Evolutionary conservation across 2,329 filamentous ascomycete genomes (phyloP).

Genomic region (Botrytis pseudocinerea): DNA sequence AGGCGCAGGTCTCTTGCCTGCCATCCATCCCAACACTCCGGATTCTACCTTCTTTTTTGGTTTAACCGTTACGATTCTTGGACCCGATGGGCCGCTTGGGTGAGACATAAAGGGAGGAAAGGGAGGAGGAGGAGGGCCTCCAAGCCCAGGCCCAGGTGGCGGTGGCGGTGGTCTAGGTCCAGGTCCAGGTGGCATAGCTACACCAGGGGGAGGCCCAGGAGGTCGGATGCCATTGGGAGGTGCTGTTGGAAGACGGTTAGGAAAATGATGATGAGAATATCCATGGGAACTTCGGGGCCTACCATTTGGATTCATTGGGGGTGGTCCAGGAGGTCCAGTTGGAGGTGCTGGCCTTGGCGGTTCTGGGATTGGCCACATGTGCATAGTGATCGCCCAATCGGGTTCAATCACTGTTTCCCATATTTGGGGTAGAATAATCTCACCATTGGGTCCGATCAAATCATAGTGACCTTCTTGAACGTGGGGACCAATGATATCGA

Average conservation of each 20-base stretch:
- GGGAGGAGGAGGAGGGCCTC: slow-evolving; percentile 21
- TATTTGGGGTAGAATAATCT: slow-evolving; percentile 78
- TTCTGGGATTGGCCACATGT: slow-evolving; percentile 63
- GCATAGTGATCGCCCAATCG: slow-evolving; percentile 71
- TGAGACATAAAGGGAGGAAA: slow-evolving; percentile 17
- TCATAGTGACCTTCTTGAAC: slow-evolving; percentile 80
- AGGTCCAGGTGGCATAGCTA: slow-evolving; percentile 10
- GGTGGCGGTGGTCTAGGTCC: slow-evolving; percentile 25
- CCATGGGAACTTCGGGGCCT: slow-evolving; percentile 26
- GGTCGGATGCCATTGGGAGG: slow-evolving; percentile 26
- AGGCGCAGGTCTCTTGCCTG: slow-evolving; percentile 34
- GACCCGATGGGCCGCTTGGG: neutral
- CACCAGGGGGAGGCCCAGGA: slow-evolving; percentile 26
- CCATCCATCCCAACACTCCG: slow-evolving; percentile 37
- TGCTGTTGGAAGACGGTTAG: slow-evolving; percentile 21
- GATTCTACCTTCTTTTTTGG: slow-evolving; percentile 28
- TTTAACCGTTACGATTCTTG: slow-evolving; percentile 20
- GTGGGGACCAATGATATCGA: slow-evolving; percentile 73
- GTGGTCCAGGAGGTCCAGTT: slow-evolving; percentile 22
- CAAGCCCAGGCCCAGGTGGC: slow-evolving; percentile 15
- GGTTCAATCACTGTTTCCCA: slow-evolving; percentile 83
- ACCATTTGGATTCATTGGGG: slow-evolving; percentile 20
- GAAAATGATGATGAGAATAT: slow-evolving; percentile 25
- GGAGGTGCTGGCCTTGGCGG: slow-evolving; percentile 31
- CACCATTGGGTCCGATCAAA: slow-evolving; percentile 73